Conservation (phyloP, 2,329 filamentous ascomycete genomes). For the Zymoseptoria tritici region DNA sequence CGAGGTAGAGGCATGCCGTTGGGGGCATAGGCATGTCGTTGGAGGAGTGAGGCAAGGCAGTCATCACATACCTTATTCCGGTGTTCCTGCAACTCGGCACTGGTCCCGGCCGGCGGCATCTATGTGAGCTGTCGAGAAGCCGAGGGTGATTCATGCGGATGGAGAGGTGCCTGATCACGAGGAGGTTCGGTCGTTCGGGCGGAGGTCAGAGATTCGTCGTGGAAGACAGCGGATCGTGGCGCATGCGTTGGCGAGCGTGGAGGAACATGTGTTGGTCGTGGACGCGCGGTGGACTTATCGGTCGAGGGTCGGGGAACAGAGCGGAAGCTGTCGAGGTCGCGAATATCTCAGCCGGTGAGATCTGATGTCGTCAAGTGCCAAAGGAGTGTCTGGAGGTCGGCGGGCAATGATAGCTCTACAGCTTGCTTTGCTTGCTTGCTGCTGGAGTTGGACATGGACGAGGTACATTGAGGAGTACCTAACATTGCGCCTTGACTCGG, state of each 20-base stretch:
- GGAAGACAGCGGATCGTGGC: neutral
- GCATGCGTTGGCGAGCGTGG: neutral
- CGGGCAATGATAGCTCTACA: neutral
- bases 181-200: no score
- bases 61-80: slow-evolving; percentile 26
- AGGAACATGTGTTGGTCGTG: neutral
- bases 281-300: neutral
- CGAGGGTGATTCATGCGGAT: neutral
- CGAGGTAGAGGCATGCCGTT: slow-evolving; percentile 1
- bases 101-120: slow-evolving; percentile 30
- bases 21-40: slow-evolving; percentile 1
- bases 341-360: neutral
- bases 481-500: neutral
- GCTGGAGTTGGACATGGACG: neutral
- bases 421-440: neutral
- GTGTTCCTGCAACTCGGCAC: slow-evolving; percentile 31
- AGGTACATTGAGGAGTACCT: neutral
- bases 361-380: neutral
- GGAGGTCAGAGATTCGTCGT: neutral
- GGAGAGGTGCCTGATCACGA: neutral
- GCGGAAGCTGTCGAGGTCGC: neutral
- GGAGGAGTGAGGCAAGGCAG: neutral
- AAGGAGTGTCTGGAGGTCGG: neutral
- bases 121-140: slow-evolving; percentile 2
- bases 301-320: neutral